phyloP scores from a whole-genome alignment of 2,329 filamentous ascomycete species.

The Hirsutella rhossiliensis region DNA sequence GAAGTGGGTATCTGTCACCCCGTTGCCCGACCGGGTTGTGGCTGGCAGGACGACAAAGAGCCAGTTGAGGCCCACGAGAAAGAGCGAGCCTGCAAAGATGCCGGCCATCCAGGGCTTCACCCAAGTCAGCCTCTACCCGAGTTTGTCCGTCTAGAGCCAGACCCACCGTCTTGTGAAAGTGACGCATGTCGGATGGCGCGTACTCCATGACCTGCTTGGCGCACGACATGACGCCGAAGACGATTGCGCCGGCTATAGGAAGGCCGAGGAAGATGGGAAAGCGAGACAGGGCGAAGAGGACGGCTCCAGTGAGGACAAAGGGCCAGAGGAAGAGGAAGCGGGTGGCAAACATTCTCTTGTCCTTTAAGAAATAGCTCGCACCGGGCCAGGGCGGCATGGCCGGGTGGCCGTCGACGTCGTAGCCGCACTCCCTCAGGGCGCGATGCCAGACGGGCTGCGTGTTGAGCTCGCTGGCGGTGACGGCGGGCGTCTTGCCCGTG shows the following conservation, averaged over 20 bases:
- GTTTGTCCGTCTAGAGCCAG: neutral
- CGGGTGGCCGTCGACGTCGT: constrained; percentile 64
- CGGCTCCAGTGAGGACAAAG: constrained; percentile 60
- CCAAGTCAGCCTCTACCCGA: neutral
- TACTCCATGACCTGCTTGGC: constrained; percentile 69
- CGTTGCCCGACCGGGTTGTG: constrained; percentile 9
- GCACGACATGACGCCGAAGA: constrained; percentile 63
- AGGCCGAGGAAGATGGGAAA: constrained; percentile 64
- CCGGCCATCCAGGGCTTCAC: constrained; percentile 77
- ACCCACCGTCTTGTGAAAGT: constrained; percentile 77
- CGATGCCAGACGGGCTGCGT: constrained; percentile 71
- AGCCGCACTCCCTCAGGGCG: constrained; percentile 74
- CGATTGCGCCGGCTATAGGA: constrained; percentile 54
- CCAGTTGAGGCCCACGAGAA: constrained; percentile 70
- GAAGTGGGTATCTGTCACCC: constrained; percentile 31
- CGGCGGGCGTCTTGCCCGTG: constrained; percentile 79
- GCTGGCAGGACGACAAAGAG: constrained; percentile 55
- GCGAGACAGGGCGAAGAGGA: constrained; percentile 60
- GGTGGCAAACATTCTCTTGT: constrained; percentile 64
- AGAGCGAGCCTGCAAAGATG: constrained; percentile 80
- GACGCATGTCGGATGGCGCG: constrained; percentile 78
- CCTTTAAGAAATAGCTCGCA: constrained; percentile 61
- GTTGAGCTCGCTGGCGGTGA: constrained; percentile 84
- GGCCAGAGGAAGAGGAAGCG: constrained; percentile 88
- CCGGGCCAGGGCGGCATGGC: constrained; percentile 59